Percentiles rank a stretch among this genome's conserved stretches.
Conservation (phyloP, 768 basidiomycete genomes). For the Suillus ampliporus region DNA sequence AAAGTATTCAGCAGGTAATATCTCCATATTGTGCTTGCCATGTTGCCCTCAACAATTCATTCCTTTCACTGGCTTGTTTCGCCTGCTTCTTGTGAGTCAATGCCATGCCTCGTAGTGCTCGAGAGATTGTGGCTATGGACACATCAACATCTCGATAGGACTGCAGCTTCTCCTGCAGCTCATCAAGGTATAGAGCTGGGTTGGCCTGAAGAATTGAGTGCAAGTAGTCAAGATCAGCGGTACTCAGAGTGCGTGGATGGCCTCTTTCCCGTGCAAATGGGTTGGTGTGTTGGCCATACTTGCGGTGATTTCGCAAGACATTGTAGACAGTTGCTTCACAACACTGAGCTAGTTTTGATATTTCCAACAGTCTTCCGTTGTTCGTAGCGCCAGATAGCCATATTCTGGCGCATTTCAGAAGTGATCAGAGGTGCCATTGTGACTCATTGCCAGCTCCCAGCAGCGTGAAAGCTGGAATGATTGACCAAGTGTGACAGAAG, state of each 20-base stretch:
- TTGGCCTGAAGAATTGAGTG: constrained; percentile 5
- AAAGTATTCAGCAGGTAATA: too few relatives aligned
- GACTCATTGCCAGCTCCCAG: too few relatives aligned
- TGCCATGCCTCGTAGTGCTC: constrained; percentile 22
- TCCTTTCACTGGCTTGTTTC: constrained; percentile 25
- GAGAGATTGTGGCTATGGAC: constrained; percentile 22
- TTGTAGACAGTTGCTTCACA: constrained; percentile 21
- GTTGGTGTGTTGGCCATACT: constrained; percentile 22
- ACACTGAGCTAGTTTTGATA: constrained; percentile 21
- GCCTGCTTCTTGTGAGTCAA: constrained; percentile 29
- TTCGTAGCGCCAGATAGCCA: background rate
- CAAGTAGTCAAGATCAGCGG: constrained; percentile 30
- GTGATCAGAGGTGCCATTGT: background rate
- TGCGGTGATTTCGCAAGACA: constrained; percentile 19
- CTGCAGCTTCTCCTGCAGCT: constrained; percentile 30
- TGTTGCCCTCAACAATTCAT: constrained; percentile 20
- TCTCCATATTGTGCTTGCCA: constrained; percentile 22
- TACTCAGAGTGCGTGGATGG: constrained; percentile 20
- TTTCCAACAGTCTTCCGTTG: background rate
- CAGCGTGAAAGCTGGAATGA: too few relatives aligned
- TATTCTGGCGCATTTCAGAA: constrained; percentile 7
- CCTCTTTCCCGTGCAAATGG: constrained; percentile 24
- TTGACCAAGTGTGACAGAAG: too few relatives aligned
- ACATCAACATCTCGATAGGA: constrained; percentile 21
- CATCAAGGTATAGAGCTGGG: constrained; percentile 24